Conservation (phyloP, 371 early-diverging fungal genomes). For the Rhizopus arrhizus region DNA sequence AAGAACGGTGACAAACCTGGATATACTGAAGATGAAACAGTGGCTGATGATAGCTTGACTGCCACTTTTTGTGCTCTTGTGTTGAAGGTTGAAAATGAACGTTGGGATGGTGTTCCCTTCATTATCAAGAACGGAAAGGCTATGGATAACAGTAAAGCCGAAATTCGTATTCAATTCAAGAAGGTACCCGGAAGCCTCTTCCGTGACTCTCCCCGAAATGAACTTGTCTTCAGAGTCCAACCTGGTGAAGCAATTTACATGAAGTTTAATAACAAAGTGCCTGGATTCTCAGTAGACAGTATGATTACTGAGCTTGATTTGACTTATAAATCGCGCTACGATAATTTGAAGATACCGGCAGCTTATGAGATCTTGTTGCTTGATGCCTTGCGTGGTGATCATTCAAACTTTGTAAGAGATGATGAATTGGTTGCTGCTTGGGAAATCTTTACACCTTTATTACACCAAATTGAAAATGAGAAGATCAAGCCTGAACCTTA, state of each 20-base stretch:
- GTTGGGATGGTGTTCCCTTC: slow-evolving; percentile 96
- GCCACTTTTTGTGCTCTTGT: slow-evolving; percentile 93
- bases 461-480: slow-evolving; percentile 81
- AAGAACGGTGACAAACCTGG: slow-evolving; percentile 80
- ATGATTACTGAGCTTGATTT: slow-evolving; percentile 90
- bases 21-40: slow-evolving; percentile 89
- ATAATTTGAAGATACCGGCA: slow-evolving; percentile 87
- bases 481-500: slow-evolving; percentile 78
- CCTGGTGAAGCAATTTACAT: slow-evolving; percentile 94
- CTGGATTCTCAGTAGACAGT: slow-evolving; percentile 68
- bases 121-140: slow-evolving; percentile 96
- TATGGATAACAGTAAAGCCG: slow-evolving; percentile 85
- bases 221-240: slow-evolving; percentile 93
- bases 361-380: slow-evolving; percentile 94
- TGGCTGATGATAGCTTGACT: slow-evolving; percentile 70
- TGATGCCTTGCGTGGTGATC: slow-evolving; percentile 88
- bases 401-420: slow-evolving; percentile 94
- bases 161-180: slow-evolving; percentile 93
- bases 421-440: slow-evolving; percentile 96
- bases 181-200: slow-evolving; percentile 83
- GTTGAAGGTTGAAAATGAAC: slow-evolving; percentile 87
- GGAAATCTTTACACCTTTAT: slow-evolving; percentile 94
- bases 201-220: slow-evolving; percentile 78
- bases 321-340: slow-evolving; percentile 84
- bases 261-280: slow-evolving; percentile 93